Base-by-base conservation (phyloP, 176 grass and related monocot genomes). In the Triticum urartu region DNA sequence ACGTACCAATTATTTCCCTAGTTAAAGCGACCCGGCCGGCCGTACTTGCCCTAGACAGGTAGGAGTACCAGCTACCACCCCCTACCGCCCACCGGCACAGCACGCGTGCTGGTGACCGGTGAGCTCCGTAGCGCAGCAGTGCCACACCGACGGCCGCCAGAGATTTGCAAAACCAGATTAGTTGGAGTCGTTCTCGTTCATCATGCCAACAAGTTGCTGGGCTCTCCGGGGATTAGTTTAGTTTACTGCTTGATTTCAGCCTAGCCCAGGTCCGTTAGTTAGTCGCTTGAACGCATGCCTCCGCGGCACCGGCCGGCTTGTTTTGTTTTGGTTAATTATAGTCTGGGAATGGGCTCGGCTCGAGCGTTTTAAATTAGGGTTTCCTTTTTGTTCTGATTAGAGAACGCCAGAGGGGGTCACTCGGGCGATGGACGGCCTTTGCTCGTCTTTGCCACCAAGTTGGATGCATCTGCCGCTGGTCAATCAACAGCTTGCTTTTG, bases 401-500 rank as follows among this genome's bases (percentile, higher is more conserved):
- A 59, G 56, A 59, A 59, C 6, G 56, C 56, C 50, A 70, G 6
- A 71, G 45, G 43, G 28, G 6, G 50, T 18, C 71, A 5, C 24
- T 70, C 38, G 24, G 34, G 33, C 9, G 61, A 79, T 17, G 12
- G 25, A 35, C 40, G 17, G 36, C 30, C 76, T 40, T 71, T 21
- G 5, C 36, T 72, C 40, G 54, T 73, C 54, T 80, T 14, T 10
- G 56, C 36, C 56, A 84, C 58, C 43, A 68, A 3, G 60, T 47
- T 65, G 59, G 71, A 35, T 47, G 71, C 39, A 65, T 64, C 26
- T 65, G 54, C 9, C 52, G 66, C 20, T 64, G 68, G 40, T 74
- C 85, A 87, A 72, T 39, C 28, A 73, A 11, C 58, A 45, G 68
- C 68, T 32, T 24, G 68, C 67, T 39, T 65, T 52, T 32, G 17